Conservation (phyloP, 169 alveolate species). For the Eimeria falciformis region DNA sequence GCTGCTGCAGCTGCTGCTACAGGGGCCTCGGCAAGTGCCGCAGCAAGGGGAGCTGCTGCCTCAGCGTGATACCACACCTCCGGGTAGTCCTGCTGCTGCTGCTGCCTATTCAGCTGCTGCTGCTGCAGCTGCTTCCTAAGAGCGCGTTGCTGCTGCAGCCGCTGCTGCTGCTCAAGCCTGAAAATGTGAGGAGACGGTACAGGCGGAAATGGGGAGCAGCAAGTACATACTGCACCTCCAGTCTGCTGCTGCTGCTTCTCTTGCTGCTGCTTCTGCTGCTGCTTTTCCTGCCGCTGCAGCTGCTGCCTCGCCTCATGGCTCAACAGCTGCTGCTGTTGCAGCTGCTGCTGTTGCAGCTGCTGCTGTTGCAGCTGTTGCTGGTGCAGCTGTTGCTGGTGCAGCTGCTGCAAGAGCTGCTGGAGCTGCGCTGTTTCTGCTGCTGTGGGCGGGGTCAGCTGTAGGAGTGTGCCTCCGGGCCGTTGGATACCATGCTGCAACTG, state of each 20-base stretch:
- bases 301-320: neutral
- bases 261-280: neutral
- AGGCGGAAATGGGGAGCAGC: constrained; percentile 14
- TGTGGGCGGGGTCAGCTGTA: too few relatives aligned
- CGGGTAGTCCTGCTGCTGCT: neutral
- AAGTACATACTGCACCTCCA: constrained; percentile 22
- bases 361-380: neutral
- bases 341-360: neutral
- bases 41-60: neutral
- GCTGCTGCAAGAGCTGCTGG: neutral
- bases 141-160: constrained; percentile 4
- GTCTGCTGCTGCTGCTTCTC: neutral
- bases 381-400: neutral
- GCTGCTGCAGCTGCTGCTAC: neutral
- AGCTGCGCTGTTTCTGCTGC: neutral
- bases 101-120: neutral
- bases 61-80: neutral
- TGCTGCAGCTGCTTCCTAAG: constrained; percentile 1
- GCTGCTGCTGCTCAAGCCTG: neutral
- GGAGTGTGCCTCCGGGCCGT: too few relatives aligned
- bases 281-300: neutral
- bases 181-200: neutral
- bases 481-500: neutral
- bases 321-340: neutral
- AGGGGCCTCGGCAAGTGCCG: neutral